These are phyloP conservation scores for Penicillium crustosum DNA, from an alignment of 2,329 filamentous ascomycete genomes.

Conservation along the genomic window DNA sequence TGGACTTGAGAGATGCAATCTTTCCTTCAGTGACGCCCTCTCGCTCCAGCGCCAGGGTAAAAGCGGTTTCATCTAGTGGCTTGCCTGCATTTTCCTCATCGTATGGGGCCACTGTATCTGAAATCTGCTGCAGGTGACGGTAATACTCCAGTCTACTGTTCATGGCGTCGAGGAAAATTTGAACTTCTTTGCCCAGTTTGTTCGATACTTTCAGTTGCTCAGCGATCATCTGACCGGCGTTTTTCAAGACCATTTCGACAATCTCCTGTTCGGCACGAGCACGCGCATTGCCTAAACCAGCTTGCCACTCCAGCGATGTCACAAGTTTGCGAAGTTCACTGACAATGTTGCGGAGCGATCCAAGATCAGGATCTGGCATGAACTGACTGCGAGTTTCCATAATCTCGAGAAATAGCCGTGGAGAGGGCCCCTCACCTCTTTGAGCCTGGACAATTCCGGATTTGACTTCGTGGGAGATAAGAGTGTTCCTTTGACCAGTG, in stretches of 20 bases:
- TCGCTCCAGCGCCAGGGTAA: constrained; percentile 41
- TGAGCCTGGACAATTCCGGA: constrained; percentile 61
- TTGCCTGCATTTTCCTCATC: constrained; percentile 61
- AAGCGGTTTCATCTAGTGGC: constrained; percentile 54
- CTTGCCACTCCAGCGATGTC: constrained; percentile 60
- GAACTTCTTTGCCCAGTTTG: constrained; percentile 63
- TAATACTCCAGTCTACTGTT: constrained; percentile 89
- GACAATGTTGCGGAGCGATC: constrained; percentile 70
- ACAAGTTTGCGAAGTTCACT: constrained; percentile 66
- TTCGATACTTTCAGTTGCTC: constrained; percentile 54
- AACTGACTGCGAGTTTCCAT: constrained; percentile 48
- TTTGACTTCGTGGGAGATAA: constrained; percentile 72
- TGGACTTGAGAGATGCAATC: constrained; percentile 65
- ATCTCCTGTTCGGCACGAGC: constrained; percentile 65
- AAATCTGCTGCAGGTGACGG: constrained; percentile 84
- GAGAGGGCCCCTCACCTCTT: constrained; percentile 67
- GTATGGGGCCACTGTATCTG: constrained; percentile 77
- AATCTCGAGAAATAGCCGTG: constrained; percentile 58
- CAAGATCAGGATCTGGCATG: constrained; percentile 49
- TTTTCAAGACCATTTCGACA: constrained; percentile 61
- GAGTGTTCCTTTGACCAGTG: constrained; percentile 72
- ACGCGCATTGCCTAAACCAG: constrained; percentile 54
- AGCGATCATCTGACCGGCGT: constrained; percentile 54
- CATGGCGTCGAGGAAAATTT: constrained; percentile 74
- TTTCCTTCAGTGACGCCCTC: constrained; percentile 58